Base-by-base conservation (phyloP, 2,329 filamentous ascomycete species). In the Botrytis galanthina region DNA sequence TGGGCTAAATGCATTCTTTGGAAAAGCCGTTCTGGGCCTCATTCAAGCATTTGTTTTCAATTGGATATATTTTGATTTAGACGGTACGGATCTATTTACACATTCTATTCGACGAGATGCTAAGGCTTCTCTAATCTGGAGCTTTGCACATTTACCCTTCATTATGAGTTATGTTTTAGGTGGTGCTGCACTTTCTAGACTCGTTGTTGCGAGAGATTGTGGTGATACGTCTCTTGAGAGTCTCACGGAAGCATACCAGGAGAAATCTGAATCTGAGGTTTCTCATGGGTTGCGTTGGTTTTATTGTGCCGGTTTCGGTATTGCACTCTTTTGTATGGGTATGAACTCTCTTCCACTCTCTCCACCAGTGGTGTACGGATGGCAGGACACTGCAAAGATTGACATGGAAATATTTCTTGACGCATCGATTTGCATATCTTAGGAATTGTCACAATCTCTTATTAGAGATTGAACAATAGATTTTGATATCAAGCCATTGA, bases 61-160 rank as follows among this genome's bases (percentile, higher is more conserved):
- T 77, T 89, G 88, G 87, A 83, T 90, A 16, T 90, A 90, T 79
- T 90, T 90, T 78, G 88, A 91, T 78, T 84, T 91, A 51, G 89
- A 91, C 79, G 84, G 83, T 26, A 26, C 59, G 1, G 87, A 88
- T 78, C 82, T 91, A 29, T 84, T 86, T 66, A 80, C 86, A 0
- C 90, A 91, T 80, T 89, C 90, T 14, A 91, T 92, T 73, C 84
- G 90, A 16, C 83, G 89, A 3, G 84, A 85, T 54, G 82, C 83
- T 2, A 69, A 80, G 32, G 82, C 84, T 5, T 82, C 87, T 8
- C 80, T 87, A 37, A 60, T 86, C 9, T 91, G 89, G 89, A 82
- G 84, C 32, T 82, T 86, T 35, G 83, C 85, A 14, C 89, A 91
- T 79, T 82, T 91, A 37, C 86, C 88, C 1, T 91, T 91, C 80